Conservation (phyloP, 169 alveolate genomes). For the Amoebophrya sp. region DNA sequence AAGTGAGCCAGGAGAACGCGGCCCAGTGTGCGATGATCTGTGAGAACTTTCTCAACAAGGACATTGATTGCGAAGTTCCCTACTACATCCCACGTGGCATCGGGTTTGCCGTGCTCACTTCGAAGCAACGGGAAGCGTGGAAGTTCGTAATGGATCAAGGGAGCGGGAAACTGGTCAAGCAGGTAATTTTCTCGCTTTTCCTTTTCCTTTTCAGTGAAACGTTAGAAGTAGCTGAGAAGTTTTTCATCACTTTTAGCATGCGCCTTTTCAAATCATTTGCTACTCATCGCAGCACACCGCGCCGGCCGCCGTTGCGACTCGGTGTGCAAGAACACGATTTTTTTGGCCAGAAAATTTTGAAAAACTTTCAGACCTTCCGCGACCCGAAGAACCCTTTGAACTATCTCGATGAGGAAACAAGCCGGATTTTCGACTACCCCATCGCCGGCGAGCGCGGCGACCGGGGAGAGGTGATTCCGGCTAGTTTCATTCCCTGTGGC, state of each 20-base stretch:
- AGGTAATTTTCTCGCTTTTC: not conserved
- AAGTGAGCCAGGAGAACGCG: not conserved
- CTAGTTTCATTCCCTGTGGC: not conserved
- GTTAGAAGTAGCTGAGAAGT: too few species aligned
- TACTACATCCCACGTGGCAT: not conserved
- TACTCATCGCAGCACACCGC: too few species aligned
- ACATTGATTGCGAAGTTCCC: not conserved
- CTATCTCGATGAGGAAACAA: not conserved
- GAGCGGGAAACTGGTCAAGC: not conserved
- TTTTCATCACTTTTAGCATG: not conserved
- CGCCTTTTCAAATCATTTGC: too few species aligned
- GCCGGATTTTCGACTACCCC: not conserved
- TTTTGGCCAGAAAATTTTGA: too few species aligned
- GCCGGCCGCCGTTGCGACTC: too few species aligned
- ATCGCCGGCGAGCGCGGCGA: not conserved
- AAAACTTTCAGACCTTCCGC: not conserved
- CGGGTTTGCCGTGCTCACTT: not conserved
- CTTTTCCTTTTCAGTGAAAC: not conserved
- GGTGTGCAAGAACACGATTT: too few species aligned
- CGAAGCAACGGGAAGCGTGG: not conserved
- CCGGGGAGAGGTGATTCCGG: not conserved
- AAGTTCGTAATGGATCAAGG: not conserved
- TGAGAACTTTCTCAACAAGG: not conserved
- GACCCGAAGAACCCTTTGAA: not conserved
- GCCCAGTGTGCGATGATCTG: not conserved